Conservation (phyloP, 495 filamentous ascomycete species). For the Podospora tetraspora region DNA sequence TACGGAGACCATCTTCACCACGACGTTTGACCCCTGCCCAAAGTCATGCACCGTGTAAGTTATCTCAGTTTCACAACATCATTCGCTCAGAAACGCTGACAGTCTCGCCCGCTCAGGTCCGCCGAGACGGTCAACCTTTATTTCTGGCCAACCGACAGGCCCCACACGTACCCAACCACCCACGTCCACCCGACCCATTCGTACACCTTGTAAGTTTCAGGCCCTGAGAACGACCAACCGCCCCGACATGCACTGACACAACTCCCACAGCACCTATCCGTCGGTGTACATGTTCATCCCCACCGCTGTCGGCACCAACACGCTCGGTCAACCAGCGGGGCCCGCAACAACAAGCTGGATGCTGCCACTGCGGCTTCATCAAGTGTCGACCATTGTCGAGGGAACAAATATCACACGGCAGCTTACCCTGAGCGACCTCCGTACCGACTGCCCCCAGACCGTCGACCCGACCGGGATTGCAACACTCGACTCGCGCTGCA, state of each 20-base stretch:
- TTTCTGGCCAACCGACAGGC: constrained; percentile 33
- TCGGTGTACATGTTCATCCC: constrained; percentile 37
- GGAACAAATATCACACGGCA: constrained; percentile 19
- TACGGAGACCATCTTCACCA: constrained; percentile 19
- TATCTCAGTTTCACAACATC: too few species aligned
- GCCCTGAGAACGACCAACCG: background rate
- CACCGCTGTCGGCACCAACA: constrained; percentile 27
- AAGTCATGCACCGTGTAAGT: constrained; percentile 28
- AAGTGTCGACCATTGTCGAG: constrained; percentile 27
- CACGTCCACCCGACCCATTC: constrained; percentile 24
- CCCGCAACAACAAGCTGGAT: constrained; percentile 24
- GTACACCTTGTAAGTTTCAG: constrained; percentile 34
- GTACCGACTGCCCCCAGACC: constrained; percentile 29
- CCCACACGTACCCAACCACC: constrained; percentile 32
- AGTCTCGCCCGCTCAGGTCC: background rate
- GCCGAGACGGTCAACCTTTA: constrained; percentile 31
- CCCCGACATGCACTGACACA: background rate
- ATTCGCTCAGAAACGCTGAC: too few species aligned
- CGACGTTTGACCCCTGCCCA: constrained; percentile 24
- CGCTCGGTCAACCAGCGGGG: constrained; percentile 14
- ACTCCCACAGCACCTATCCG: constrained; percentile 30
- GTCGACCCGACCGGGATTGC: constrained; percentile 22
- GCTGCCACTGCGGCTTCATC: constrained; percentile 23
- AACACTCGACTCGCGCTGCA: constrained; percentile 25
- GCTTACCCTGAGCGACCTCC: constrained; percentile 28